These are phyloP conservation scores for Talaromyces funiculosus DNA, from an alignment of 2,329 filamentous ascomycete species.

Conservation along the genomic window DNA sequence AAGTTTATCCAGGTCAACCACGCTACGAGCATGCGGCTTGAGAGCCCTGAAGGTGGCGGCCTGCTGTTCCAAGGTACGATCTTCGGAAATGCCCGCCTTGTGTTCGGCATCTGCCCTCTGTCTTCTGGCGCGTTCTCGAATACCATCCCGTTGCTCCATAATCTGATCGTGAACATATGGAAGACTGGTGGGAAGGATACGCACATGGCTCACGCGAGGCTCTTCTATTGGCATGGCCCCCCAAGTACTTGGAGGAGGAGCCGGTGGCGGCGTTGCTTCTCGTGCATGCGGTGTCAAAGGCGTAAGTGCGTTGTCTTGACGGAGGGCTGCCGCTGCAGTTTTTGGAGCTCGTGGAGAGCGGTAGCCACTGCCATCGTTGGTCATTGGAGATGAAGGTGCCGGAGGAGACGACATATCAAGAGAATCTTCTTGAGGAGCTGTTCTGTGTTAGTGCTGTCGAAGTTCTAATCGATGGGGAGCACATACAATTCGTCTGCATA, in stretches of 20 bases:
- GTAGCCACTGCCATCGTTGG: slow-evolving; percentile 21
- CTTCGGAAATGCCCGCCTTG: slow-evolving; percentile 17
- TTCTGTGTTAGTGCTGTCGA: slow-evolving; percentile 11
- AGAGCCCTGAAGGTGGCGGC: slow-evolving; percentile 74
- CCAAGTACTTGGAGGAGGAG: slow-evolving; percentile 20
- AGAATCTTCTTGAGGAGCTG: slow-evolving; percentile 35
- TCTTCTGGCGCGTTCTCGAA: slow-evolving; percentile 31
- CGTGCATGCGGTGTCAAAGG: slow-evolving; percentile 20
- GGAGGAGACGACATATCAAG: slow-evolving; percentile 16
- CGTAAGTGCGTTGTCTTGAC: slow-evolving; percentile 18
- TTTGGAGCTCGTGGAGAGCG: slow-evolving; percentile 19
- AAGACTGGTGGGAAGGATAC: slow-evolving; percentile 83
- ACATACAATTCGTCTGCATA: slow-evolving; percentile 90
- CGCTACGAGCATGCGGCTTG: slow-evolving; percentile 74
- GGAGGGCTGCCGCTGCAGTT: slow-evolving; percentile 14
- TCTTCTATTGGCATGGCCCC: slow-evolving; percentile 28
- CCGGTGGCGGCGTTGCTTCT: slow-evolving; percentile 23
- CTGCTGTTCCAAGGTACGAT: slow-evolving; percentile 60
- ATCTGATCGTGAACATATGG: slow-evolving; percentile 86
- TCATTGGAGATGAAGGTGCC: slow-evolving; percentile 23
- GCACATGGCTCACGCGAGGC: slow-evolving; percentile 74
- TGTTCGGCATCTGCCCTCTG: slow-evolving; percentile 41
- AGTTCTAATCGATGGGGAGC: slow-evolving; percentile 1
- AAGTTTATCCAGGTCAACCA: slow-evolving; percentile 61
- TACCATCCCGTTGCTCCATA: slow-evolving; percentile 56